Percentiles rank a stretch among this genome's conserved stretches.
Evolutionary conservation across 495 filamentous ascomycete species (phyloP).

Genomic region (Aspergillus funiculosus): DNA sequence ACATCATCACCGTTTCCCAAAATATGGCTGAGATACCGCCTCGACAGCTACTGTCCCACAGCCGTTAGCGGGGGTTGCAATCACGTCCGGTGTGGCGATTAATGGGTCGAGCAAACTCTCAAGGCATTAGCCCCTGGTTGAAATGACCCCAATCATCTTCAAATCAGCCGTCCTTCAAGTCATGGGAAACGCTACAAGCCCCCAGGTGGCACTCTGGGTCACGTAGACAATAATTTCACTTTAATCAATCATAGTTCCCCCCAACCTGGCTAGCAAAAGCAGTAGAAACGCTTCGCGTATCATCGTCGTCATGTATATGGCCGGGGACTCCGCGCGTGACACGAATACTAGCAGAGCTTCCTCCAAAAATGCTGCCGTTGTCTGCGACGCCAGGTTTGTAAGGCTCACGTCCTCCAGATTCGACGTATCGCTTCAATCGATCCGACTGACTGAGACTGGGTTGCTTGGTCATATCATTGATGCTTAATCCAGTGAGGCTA

Average conservation of each 20-base stretch:
- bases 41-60: slow-evolving; percentile 15
- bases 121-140: slow-evolving; percentile 13
- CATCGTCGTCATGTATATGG: slow-evolving; percentile 67
- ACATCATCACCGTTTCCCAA: slow-evolving; percentile 13
- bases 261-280: slow-evolving; percentile 94
- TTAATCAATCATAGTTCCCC: slow-evolving; percentile 79
- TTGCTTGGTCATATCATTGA: slow-evolving; percentile 70
- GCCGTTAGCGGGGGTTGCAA: slow-evolving; percentile 9
- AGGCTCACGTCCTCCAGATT: slow-evolving; percentile 58
- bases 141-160: slow-evolving; percentile 12
- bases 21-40: slow-evolving; percentile 13
- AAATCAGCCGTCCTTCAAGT: slow-evolving; percentile 14
- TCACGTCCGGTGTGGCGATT: slow-evolving; percentile 10
- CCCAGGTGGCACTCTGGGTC: slow-evolving; percentile 15
- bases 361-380: slow-evolving; percentile 66
- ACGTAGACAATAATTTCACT: slow-evolving; percentile 3
- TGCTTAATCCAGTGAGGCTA: slow-evolving; percentile 71
- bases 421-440: slow-evolving; percentile 81
- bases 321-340: slow-evolving; percentile 46
- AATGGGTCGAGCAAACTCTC: slow-evolving; percentile 12
- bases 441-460: slow-evolving; percentile 81
- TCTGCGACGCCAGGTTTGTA: slow-evolving; percentile 45
- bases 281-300: slow-evolving; percentile 90
- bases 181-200: slow-evolving; percentile 12
- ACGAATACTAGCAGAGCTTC: slow-evolving; percentile 60